phyloP scores from a whole-genome alignment of 306 rosid species.

The Betula pendula region DNA sequence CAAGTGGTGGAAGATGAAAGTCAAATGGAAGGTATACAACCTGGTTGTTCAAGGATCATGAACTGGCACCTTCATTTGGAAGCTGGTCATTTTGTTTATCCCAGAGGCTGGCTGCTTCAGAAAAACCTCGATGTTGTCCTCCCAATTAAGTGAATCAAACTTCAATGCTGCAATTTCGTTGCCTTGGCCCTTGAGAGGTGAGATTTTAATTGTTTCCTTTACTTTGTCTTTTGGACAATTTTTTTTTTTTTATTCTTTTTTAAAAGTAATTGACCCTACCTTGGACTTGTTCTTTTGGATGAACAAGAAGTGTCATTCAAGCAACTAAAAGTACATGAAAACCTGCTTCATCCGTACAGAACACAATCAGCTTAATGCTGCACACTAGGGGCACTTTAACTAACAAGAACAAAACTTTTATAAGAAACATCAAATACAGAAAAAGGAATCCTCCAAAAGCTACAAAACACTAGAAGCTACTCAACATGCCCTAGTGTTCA shows the following conservation, averaged over 20 bases:
- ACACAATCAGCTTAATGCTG: background rate
- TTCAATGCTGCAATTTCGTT: slow-evolving; percentile 35
- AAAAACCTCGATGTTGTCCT: slow-evolving; percentile 68
- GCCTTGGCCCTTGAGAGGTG: slow-evolving; percentile 73
- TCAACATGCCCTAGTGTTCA: too few species aligned
- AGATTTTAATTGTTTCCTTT: slow-evolving; percentile 31
- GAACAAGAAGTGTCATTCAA: slow-evolving; percentile 6
- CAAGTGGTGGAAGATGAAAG: slow-evolving; percentile 90
- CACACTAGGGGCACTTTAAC: background rate
- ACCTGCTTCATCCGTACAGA: background rate
- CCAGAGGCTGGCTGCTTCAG: slow-evolving; percentile 81
- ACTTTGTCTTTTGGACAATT: background rate
- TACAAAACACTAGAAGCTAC: too few species aligned
- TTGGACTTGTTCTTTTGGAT: slow-evolving; percentile 2
- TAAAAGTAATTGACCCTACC: background rate
- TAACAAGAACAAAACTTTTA: too few species aligned
- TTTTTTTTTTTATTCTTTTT: too few species aligned
- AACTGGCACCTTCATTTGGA: slow-evolving; percentile 97
- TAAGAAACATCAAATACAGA: background rate
- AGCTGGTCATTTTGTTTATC: slow-evolving; percentile 53
- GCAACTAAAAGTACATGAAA: background rate
- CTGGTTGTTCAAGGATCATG: slow-evolving; percentile 71
- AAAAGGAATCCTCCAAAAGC: background rate
- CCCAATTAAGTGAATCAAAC: slow-evolving; percentile 53
- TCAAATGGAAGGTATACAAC: slow-evolving; percentile 81